phyloP scores from a whole-genome alignment of 2,329 filamentous ascomycete genomes.

The Botryotinia globosa region DNA sequence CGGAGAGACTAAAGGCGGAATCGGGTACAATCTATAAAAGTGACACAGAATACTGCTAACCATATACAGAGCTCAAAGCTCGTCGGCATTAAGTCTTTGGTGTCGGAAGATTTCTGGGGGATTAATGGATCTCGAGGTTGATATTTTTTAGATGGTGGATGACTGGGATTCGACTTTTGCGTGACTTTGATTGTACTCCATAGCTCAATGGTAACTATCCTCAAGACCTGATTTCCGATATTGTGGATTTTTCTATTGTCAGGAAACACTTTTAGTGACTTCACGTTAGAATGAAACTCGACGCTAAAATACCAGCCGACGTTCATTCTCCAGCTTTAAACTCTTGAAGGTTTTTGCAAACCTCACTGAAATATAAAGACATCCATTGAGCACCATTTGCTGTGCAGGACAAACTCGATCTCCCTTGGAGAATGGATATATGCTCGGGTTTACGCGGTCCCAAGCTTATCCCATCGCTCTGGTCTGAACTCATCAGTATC shows the following conservation, averaged over 20 bases:
- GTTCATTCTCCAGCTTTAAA: too few relatives aligned
- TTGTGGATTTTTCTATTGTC: neutral
- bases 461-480: slow-evolving; percentile 40
- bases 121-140: neutral
- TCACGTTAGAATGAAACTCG: too few relatives aligned
- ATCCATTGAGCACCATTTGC: slow-evolving; percentile 5
- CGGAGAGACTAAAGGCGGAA: neutral
- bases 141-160: neutral
- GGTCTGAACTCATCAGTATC: slow-evolving; percentile 41
- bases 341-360: too few relatives aligned
- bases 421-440: neutral
- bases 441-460: neutral
- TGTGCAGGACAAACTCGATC: slow-evolving; percentile 3
- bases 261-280: too few relatives aligned
- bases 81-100: neutral
- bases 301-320: too few relatives aligned
- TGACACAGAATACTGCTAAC: neutral
- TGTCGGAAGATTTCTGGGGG: neutral
- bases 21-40: neutral
- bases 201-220: neutral
- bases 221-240: neutral
- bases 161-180: neutral
- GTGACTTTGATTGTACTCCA: neutral
- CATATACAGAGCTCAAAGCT: neutral
- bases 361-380: neutral